A percentile compares a stretch with the other conserved stretches of the same genome.
Evolutionary conservation across 83 land plant genomes (phyloP).

Genomic region (Diphasiastrum complanatum): DNA sequence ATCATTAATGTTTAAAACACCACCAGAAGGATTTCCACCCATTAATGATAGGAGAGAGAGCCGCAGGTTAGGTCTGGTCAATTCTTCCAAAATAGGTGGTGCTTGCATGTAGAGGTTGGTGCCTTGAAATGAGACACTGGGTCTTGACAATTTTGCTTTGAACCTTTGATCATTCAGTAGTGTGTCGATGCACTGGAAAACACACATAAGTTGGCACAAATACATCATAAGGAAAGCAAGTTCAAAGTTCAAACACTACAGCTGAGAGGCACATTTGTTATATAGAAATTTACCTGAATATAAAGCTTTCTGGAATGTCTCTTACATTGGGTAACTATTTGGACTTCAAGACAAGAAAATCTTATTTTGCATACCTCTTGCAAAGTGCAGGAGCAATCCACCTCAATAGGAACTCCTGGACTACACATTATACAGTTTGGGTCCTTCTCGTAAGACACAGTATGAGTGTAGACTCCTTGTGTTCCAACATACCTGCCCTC

Average conservation of each 20-base stretch:
- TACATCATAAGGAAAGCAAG: too few species aligned
- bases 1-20: conserved; percentile 41
- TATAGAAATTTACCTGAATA: too few species aligned
- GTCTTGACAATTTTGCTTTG: conserved; percentile 48
- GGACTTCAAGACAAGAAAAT: too few species aligned
- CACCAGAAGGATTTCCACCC: conserved; percentile 51
- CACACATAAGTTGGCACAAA: conserved; percentile 2
- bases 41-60: conserved; percentile 58
- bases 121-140: conserved; percentile 65
- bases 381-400: conserved; percentile 63
- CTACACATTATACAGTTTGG: conserved; percentile 87
- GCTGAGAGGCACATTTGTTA: too few species aligned
- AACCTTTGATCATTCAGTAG: conserved; percentile 65
- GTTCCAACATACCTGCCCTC: conserved; percentile 89
- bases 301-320: too few species aligned
- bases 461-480: conserved; percentile 61
- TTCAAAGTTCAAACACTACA: too few species aligned
- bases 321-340: too few species aligned
- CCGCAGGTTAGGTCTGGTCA: conserved; percentile 83
- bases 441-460: conserved; percentile 46
- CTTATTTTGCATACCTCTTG: conserved; percentile 50
- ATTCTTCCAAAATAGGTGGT: conserved; percentile 93
- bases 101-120: conserved; percentile 97
- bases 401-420: conserved; percentile 88
- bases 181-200: conserved; percentile 68